Evolutionary conservation across 2,329 filamentous ascomycete genomes (phyloP), one percentile per base, ranked within the genome.

Genomic region (Fusarium kyushuense): DNA sequence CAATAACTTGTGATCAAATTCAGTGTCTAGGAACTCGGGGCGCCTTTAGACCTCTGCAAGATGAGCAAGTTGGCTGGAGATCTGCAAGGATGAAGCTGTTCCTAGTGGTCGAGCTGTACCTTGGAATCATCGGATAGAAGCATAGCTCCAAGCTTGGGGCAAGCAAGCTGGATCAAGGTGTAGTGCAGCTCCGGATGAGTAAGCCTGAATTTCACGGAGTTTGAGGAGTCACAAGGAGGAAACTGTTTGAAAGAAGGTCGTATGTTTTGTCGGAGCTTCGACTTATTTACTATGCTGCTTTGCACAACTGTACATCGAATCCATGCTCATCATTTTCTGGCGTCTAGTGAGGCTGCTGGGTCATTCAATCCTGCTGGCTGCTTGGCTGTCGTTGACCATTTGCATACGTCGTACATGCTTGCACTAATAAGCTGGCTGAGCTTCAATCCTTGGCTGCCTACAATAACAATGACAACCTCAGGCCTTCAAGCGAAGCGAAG

Each of bases 151-250:
- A n/a, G n/a, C n/a, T 47, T 32, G 30, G 36, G 8, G 32, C 35
- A 33, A 42, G 35, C 42, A 48, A 55, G 25, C 48, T 41, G 46
- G 33, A 46, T 42, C 19, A 59, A 23, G 19, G 33, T 45, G 25
- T 7, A 30, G 7, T 30, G n/a, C n/a, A 35, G 45, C 21, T 23
- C 6, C 13, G 25, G 19, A 46, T n/a, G n/a, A 38, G 33, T 23
- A 29, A 36, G n/a, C 9, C 5, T 11, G 29, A 27, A 6, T 10
- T 36, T 13, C 21, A 17, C 12, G 19, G 8, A n/a, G 14, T 13
- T 16, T n/a, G 29, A 19, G 11, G 19, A 32, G n/a, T 62, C 57
- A 48, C 11, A 6, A 23, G 2, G n/a, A 17, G 10, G 9, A 19
- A 23, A 10, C 7, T 35, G 6, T 17, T 8, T n/a, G 14, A 29